Conservation (phyloP, 164 flowering plant species). For the Sextonia rubra region DNA sequence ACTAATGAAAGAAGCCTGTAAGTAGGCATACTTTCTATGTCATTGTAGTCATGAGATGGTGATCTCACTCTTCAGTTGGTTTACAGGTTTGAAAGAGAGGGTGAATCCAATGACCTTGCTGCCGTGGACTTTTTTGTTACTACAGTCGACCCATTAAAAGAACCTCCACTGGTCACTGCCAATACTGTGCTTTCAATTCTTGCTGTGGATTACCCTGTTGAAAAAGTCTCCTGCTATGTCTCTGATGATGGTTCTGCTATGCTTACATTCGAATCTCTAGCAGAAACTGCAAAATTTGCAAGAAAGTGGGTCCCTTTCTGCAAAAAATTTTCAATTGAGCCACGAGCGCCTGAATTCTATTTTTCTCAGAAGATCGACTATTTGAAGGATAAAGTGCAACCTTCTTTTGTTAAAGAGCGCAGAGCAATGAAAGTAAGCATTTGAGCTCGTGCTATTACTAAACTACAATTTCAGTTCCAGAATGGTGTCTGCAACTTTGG, state of each 20-base stretch:
- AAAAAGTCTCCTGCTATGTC: constrained; percentile 96
- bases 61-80: not conserved
- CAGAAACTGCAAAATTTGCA: constrained; percentile 88
- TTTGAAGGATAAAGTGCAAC: constrained; percentile 93
- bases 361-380: constrained; percentile 98
- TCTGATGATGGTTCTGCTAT: constrained; percentile 99
- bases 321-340: constrained; percentile 85
- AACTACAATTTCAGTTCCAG: not conserved
- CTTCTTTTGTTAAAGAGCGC: constrained; percentile 96
- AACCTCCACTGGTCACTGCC: constrained; percentile 92
- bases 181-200: constrained; percentile 98
- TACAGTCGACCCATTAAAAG: constrained; percentile 97
- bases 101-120: constrained; percentile 68
- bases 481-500: too few species aligned
- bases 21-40: not conserved
- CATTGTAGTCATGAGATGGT: not conserved
- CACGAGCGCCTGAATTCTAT: constrained; percentile 98
- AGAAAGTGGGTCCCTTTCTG: constrained; percentile 97
- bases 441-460: not conserved
- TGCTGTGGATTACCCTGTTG: constrained; percentile 95
- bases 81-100: constrained; percentile 85
- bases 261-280: constrained; percentile 91
- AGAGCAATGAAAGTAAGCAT: constrained; percentile 88
- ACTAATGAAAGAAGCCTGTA: not conserved
- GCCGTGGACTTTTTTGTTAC: constrained; percentile 97